phyloP scores from a whole-genome alignment of 139 green algal genomes.

The Pleodorina starrii region DNA sequence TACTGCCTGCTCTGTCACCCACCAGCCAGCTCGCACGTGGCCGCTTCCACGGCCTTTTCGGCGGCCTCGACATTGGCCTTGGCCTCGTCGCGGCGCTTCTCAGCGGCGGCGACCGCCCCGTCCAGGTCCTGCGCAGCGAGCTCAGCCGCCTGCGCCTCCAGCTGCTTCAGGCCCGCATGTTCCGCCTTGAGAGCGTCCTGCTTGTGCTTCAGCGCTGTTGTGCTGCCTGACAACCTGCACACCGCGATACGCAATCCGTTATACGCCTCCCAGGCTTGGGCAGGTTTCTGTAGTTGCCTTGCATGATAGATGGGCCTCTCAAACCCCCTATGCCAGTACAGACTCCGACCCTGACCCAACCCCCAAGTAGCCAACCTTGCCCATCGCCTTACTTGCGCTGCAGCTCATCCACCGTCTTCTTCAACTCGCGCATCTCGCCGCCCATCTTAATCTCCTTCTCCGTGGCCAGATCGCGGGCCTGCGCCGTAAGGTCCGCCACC shows the following conservation, averaged over 20 bases:
- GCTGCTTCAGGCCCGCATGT: constrained; percentile 52
- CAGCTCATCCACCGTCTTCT: constrained; percentile 64
- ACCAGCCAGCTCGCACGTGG: constrained; percentile 67
- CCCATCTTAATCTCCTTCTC: constrained; percentile 73
- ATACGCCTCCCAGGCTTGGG: no score
- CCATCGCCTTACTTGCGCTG: constrained; percentile 52
- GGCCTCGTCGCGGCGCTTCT: constrained; percentile 56
- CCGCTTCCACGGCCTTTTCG: constrained; percentile 64
- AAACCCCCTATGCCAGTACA: no score
- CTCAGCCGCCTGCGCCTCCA: constrained; percentile 57
- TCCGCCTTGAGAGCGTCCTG: constrained; percentile 75
- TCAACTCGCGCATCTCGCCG: constrained; percentile 73
- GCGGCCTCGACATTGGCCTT: constrained; percentile 56
- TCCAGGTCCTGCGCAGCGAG: constrained; percentile 59
- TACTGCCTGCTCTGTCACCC: not conserved
- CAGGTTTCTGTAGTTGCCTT: no score
- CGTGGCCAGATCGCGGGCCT: constrained; percentile 59
- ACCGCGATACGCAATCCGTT: no score
- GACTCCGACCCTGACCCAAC: no score
- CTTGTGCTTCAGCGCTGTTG: constrained; percentile 73
- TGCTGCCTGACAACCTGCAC: constrained; percentile 81
- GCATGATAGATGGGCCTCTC: no score
- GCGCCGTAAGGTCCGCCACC: constrained; percentile 41
- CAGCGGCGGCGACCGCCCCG: constrained; percentile 46
- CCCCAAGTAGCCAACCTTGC: no score